These are phyloP conservation scores for Colletotrichum sp. DNA, from an alignment of 2,329 filamentous ascomycete species.

Conservation along the genomic window DNA sequence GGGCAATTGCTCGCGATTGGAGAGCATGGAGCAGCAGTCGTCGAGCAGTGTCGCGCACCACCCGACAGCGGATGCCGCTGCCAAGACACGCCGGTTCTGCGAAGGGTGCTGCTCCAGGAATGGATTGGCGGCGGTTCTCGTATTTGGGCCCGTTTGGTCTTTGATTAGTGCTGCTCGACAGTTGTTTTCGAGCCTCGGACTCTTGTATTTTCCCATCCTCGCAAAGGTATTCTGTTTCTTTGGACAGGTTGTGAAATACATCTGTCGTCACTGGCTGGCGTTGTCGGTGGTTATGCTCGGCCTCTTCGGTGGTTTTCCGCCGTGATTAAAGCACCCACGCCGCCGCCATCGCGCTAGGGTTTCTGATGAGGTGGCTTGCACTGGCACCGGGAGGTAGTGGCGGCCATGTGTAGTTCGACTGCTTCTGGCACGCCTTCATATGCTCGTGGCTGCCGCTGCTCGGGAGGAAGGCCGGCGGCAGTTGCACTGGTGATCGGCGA, in stretches of 20 bases:
- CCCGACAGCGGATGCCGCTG: not conserved
- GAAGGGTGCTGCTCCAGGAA: conserved; percentile 10
- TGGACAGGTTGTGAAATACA: not conserved
- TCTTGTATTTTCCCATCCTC: not conserved
- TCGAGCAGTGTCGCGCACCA: not conserved
- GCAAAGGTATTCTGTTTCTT: not conserved
- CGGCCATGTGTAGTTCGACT: conserved; percentile 3
- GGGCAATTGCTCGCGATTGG: not conserved
- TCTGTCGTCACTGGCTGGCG: not conserved
- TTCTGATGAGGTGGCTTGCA: conserved; percentile 14
- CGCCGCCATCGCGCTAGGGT: not conserved
- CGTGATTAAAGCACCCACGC: not conserved
- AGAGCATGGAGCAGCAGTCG: not conserved
- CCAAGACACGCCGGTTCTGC: conserved; percentile 11
- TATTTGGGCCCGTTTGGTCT: not conserved
- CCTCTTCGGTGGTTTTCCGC: not conserved
- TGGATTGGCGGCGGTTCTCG: conserved; percentile 16
- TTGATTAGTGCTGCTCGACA: not conserved
- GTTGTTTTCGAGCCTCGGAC: conserved; percentile 2
- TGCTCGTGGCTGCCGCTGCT: not conserved
- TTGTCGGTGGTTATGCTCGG: not conserved
- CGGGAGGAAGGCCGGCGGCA: not conserved
- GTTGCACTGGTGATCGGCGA: not conserved
- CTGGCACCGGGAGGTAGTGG: not conserved
- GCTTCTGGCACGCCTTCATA: not conserved